A percentile compares a stretch with the other conserved stretches of the same genome.
Conservation (phyloP, 331 rosid species). For the Acacia pycnantha region DNA sequence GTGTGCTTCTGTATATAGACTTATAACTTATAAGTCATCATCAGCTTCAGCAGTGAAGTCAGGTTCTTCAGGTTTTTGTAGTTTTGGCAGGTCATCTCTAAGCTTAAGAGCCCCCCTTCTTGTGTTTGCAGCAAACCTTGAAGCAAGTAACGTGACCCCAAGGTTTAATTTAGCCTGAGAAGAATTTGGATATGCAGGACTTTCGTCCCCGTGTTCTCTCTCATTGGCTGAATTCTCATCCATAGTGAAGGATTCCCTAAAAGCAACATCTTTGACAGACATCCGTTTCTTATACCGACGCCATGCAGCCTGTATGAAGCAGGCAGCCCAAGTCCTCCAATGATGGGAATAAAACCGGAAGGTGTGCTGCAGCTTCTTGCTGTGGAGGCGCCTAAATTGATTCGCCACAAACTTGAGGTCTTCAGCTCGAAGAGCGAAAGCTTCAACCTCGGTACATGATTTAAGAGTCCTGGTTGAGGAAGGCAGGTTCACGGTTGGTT, state of each 20-base stretch:
- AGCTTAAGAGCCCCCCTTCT: constrained; percentile 80
- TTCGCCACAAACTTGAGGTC: constrained; percentile 96
- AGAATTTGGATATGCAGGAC: constrained; percentile 45
- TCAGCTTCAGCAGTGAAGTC: constrained; percentile 77
- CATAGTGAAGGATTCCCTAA: constrained; percentile 52
- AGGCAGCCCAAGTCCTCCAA: constrained; percentile 99
- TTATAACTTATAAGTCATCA: constrained; percentile 38
- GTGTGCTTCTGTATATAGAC: neutral
- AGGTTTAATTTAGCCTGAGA: constrained; percentile 72
- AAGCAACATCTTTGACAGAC: constrained; percentile 49
- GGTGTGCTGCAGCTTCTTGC: constrained; percentile 97
- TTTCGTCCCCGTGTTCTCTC: constrained; percentile 46
- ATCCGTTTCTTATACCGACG: constrained; percentile 71
- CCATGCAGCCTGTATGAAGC: constrained; percentile 99
- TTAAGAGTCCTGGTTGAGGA: constrained; percentile 88
- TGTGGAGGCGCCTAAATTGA: constrained; percentile 93
- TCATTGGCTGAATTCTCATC: constrained; percentile 43
- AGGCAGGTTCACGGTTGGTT: constrained; percentile 80
- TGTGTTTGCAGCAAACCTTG: constrained; percentile 95
- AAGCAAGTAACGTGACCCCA: constrained; percentile 77
- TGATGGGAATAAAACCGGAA: constrained; percentile 94
- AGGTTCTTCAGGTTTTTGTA: constrained; percentile 91
- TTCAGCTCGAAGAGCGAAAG: constrained; percentile 91
- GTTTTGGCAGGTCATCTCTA: constrained; percentile 83
- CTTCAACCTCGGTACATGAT: constrained; percentile 85